Evolutionary conservation across 805 yeast species (phyloP), one percentile per base, ranked within the genome.

Genomic region (Cyberlindnera subsufficiens): DNA sequence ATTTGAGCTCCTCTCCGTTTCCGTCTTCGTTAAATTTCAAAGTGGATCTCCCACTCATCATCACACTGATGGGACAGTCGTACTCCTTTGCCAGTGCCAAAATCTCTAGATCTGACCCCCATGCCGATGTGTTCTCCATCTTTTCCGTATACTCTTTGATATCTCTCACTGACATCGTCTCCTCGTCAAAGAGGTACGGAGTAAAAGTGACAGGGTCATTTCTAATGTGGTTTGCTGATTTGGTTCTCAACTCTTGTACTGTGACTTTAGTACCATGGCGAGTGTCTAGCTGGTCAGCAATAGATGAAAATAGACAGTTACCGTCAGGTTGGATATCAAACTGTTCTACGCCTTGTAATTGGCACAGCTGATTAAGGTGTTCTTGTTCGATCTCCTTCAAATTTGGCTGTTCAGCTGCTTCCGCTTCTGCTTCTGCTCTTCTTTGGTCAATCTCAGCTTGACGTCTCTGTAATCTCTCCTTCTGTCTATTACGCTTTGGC

Each of bases 81-180:
- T 72, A 85, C n/a, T 76, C 77, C 45, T 78, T 72, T 1, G 95
- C 73, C 33, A 90, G 68, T 0, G 97, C 96, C 57, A 86, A 62
- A 16, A 91, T 80, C 66, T 91, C 99, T 68, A 88, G 69, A 54
- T 93, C 97, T 8, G 96, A 93, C 20, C 99, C 99, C 99, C 99
- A 91, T 70, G 86, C 77, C 0, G 95, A 80, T 0, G 96, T 87
- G n/a, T 61, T 68, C 45, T 75, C 84, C 44, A 91, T 71, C 48
- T 80, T 82, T 3, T 68, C 61, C 3, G 86, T 74, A 60, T 93
- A 93, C 18, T 76, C 77, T 32, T 75, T 81, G 25, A 90, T 63
- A 49, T 85, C 84, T 38, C 73, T 71, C 46, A 86, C 52, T 7
- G 75, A 67, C 69, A 81, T 71, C 1, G 90, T 83, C 13, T 66